These are phyloP conservation scores for Staphylotrichum longicolle DNA, from an alignment of 495 filamentous ascomycete genomes.

Conservation along the genomic window DNA sequence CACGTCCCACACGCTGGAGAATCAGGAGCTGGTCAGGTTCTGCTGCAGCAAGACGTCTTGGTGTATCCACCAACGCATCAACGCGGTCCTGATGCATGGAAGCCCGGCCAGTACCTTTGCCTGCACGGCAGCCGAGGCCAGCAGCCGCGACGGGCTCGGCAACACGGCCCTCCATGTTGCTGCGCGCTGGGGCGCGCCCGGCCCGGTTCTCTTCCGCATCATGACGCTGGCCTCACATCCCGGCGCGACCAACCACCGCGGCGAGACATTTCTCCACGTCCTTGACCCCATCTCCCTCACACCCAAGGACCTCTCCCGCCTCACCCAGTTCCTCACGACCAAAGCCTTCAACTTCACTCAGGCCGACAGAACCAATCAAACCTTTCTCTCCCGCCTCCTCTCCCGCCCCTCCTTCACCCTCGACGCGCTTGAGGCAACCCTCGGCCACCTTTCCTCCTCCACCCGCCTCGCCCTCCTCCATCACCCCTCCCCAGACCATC, in stretches of 20 bases:
- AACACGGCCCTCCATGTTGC: conserved; percentile 23
- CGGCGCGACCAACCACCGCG: conserved; percentile 14
- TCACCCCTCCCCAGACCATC: neutral
- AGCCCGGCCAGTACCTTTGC: conserved; percentile 14
- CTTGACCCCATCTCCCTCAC: conserved; percentile 15
- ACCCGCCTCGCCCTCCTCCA: conserved; percentile 5
- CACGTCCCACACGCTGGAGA: conserved; percentile 9
- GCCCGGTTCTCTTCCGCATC: conserved; percentile 19
- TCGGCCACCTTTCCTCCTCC: conserved; percentile 10
- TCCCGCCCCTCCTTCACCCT: neutral
- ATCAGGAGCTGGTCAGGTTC: conserved; percentile 19
- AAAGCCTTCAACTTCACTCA: conserved; percentile 13
- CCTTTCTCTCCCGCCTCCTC: conserved; percentile 8
- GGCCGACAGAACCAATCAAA: conserved; percentile 7
- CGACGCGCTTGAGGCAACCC: conserved; percentile 14
- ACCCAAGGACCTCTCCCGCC: conserved; percentile 3
- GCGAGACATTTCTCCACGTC: conserved; percentile 24
- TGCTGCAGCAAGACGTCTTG: conserved; percentile 20
- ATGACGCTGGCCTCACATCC: neutral
- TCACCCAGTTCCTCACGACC: conserved; percentile 11
- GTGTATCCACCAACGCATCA: conserved; percentile 25
- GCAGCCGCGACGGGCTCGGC: conserved; percentile 18
- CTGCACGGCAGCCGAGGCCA: conserved; percentile 16
- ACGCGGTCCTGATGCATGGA: conserved; percentile 10
- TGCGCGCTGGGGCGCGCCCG: conserved; percentile 21